These are phyloP conservation scores for Phialophora chinensis DNA, from an alignment of 2,329 filamentous ascomycete species.

Conservation along the genomic window DNA sequence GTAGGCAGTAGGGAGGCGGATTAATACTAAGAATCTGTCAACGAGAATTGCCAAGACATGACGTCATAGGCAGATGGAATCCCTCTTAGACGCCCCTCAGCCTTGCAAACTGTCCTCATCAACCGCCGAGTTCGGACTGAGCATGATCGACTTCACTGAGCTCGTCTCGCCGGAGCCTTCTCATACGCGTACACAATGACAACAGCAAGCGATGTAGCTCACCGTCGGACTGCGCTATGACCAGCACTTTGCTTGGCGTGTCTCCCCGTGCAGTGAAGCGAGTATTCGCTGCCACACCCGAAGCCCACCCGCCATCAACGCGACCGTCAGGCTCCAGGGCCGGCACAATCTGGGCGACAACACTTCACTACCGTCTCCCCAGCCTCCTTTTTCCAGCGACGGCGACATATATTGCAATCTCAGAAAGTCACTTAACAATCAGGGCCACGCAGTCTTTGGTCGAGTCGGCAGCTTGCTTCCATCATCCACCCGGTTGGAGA, in stretches of 20 bases:
- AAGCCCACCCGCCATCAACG: background rate
- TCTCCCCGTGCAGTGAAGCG: background rate
- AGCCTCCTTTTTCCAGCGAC: background rate
- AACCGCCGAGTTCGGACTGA: background rate
- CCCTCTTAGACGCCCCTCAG: too few species aligned
- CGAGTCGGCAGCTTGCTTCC: background rate
- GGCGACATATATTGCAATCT: background rate
- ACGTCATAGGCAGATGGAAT: too few species aligned
- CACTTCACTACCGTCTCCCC: background rate
- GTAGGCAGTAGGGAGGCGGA: too few species aligned
- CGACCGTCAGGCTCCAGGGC: background rate
- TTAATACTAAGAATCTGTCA: too few species aligned
- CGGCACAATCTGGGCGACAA: background rate
- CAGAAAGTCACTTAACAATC: background rate
- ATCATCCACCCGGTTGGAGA: conserved; percentile 4
- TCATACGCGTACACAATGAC: background rate
- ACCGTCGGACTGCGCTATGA: background rate
- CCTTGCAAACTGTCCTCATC: too few species aligned
- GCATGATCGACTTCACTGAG: background rate
- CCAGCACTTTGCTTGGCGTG: background rate
- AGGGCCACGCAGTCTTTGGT: background rate
- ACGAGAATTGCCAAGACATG: too few species aligned
- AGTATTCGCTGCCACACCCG: background rate
- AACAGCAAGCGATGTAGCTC: background rate
- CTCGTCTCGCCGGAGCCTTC: background rate